Percentiles rank a stretch among this genome's conserved stretches.
phyloP scores from a whole-genome alignment of 768 basidiomycete genomes.

The Termitomyces sp. region DNA sequence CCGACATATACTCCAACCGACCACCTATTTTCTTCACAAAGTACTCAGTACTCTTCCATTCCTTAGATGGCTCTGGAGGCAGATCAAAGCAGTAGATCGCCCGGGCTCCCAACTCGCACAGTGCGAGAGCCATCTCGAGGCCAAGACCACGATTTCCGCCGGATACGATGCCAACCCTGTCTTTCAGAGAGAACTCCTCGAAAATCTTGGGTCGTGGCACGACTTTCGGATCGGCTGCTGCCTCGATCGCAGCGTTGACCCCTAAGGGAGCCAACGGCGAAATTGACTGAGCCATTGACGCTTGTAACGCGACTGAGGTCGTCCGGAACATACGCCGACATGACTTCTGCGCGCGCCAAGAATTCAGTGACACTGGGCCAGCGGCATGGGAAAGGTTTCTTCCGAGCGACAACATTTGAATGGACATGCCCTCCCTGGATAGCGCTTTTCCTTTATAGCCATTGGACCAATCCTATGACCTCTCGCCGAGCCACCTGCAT shows the following conservation, averaged over 20 bases:
- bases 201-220: slow-evolving; percentile 42
- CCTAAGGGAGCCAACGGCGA: slow-evolving; percentile 65
- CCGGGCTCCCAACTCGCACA: slow-evolving; percentile 68
- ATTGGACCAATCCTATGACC: not conserved
- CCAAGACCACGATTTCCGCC: not conserved
- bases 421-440: not conserved
- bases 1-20: slow-evolving; percentile 56
- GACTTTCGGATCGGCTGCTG: slow-evolving; percentile 30
- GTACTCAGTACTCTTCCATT: slow-evolving; percentile 49
- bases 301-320: not conserved
- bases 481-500: no score
- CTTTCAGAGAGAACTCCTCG: not conserved
- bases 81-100: slow-evolving; percentile 69
- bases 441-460: not conserved
- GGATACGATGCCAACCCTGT: not conserved
- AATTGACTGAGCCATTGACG: slow-evolving; percentile 30
- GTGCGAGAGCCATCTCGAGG: slow-evolving; percentile 20
- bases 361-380: not conserved
- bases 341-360: not conserved
- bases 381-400: not conserved
- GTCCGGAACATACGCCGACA: slow-evolving; percentile 1
- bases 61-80: slow-evolving; percentile 48
- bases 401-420: not conserved
- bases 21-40: slow-evolving; percentile 44
- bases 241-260: slow-evolving; percentile 52